Base-by-base conservation (phyloP, 2,329 filamentous ascomycete species). In the Neopestalotiopsis sp. region DNA sequence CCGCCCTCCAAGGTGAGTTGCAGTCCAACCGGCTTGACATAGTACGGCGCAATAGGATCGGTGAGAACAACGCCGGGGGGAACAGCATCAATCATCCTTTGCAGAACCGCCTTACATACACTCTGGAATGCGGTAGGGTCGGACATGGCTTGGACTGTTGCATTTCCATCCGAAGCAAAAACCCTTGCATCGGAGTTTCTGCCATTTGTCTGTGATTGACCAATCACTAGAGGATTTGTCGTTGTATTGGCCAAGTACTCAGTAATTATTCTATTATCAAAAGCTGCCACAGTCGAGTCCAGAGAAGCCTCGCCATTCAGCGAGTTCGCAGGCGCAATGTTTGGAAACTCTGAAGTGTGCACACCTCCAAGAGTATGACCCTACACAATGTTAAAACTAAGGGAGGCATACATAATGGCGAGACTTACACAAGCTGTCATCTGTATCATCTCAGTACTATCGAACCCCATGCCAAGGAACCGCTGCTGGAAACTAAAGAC, bases 81-180 rank as follows among this genome's bases (percentile, higher is more conserved):
- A 0, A 90, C 88, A 4, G 85, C 81, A n/a, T 91, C 87, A 69
- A 90, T 88, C 88, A 91, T 87, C 74, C 85, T 86, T 74, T 88
- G 86, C 53, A 90, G 78, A 20, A 90, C 82, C 4, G 76, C 79
- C 71, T 81, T 79, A 76, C 89, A 91, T 20, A 81, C 78, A 24
- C 73, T 80, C 53, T 79, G 78, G 78, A 89, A 90, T 12, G 77
- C 78, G 0, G 78, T 73, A 0, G 82, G 74, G 67, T 85, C 81
- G 4, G 81, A 75, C 81, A 91, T 76, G 1, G 82, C 78, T 5
- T 75, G 75, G 72, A 90, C 82, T 3, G 89, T 91, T 14, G 77
- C 83, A 76, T 91, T 90, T 2, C 78, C 76, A 73, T 90, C 89
- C 1, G 83, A 81, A 72, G 78, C 85, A 77, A 86, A 91, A 34